Base-by-base conservation (phyloP, 306 rosid species). In the Amphicarpaea edgeworthii region DNA sequence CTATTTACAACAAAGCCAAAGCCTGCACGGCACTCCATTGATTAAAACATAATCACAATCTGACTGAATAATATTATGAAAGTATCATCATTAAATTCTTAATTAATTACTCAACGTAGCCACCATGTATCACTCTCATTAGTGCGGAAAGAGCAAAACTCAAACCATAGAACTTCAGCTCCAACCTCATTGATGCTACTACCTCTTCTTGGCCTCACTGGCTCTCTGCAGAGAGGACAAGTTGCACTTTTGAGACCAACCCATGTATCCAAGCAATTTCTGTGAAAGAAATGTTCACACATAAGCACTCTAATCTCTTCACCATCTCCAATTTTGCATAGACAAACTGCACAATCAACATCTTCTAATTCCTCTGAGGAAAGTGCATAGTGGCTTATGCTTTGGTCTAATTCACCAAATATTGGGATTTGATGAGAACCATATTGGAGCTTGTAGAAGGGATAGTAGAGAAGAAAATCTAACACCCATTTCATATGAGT, bases 281-380 rank as follows among this genome's bases (percentile, higher is more conserved):
- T 70, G 64, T 87, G 92, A 26, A 84, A 87, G 0, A 62, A 2
- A 72, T 90, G 96, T 0, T 47, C 55, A 65, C 96, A 90, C 12
- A 87, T 74, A 19, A 86, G 24, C 37, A 70, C 84, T 65, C 77
- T 81, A 12, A 88, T 72, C 75, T 81, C 90, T 3, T 84, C 92
- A 23, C 86, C 93, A 74, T 79, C 85, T 5, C 43, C 75, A 7
- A 90, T 60, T 70, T 68, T 76, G 71, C 75, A 23, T 0, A 85
- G 76, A 59, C 93, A 90, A 45, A 86, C 87, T 4, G 85, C 84
- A 32, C 96, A 90, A 6, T 86, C 86, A 5, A 12, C 79, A 21
- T 75, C 67, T 73, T 71, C 82, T 73, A n/a, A n/a, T n/a, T 71
- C 82, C 8, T 46, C 68, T 9, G 38, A 51, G 17, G 1, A 20